phyloP scores from a whole-genome alignment of 768 basidiomycete species.

The Boletus edulis region DNA sequence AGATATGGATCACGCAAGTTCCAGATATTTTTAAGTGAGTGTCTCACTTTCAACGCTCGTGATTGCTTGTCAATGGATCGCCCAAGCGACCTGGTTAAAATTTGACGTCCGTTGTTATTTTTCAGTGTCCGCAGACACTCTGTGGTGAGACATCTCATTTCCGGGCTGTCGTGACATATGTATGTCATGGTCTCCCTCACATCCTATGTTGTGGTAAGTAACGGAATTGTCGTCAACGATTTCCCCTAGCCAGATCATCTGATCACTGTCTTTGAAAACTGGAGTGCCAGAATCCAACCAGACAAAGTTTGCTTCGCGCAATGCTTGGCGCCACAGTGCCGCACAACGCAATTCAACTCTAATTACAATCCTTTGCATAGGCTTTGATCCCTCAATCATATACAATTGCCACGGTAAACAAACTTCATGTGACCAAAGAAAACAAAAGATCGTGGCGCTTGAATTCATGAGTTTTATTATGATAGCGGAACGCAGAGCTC shows the following conservation, averaged over 20 bases:
- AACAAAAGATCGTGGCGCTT: constrained; percentile 7
- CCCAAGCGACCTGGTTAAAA: no score
- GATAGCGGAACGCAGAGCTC: constrained; percentile 6
- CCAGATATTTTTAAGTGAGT: constrained; percentile 1
- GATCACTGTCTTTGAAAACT: background rate
- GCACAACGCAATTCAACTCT: background rate
- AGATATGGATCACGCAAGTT: constrained; percentile 11
- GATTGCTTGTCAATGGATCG: background rate
- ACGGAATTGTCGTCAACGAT: background rate
- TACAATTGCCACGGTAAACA: background rate
- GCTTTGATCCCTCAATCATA: background rate
- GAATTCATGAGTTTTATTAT: constrained; percentile 6
- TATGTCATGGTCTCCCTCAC: background rate
- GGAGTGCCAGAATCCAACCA: background rate
- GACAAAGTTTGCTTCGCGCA: background rate
- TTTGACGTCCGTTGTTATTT: background rate
- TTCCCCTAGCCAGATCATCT: background rate
- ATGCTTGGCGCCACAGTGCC: background rate
- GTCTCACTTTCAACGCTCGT: constrained; percentile 18
- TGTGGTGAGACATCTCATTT: constrained; percentile 18
- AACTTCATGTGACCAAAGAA: background rate
- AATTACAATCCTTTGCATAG: background rate
- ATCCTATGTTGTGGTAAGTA: constrained; percentile 3
- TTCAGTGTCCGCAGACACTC: background rate
- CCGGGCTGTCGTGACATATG: background rate